Evolutionary conservation across 768 basidiomycete species (phyloP).

Genomic region (Porphyrellus cyaneotinctus): DNA sequence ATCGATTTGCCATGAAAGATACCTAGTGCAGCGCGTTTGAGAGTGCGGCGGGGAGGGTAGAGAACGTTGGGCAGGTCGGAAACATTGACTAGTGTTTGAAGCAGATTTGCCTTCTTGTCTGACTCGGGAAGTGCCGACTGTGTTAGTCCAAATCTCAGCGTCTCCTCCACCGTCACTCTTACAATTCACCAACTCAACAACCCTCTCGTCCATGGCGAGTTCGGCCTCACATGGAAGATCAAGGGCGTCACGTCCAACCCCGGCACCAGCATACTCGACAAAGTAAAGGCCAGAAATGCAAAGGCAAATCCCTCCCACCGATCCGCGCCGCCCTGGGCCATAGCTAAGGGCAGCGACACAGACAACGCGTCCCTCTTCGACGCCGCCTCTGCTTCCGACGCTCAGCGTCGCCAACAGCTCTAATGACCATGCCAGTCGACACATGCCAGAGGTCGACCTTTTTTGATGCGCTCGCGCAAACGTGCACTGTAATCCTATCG

Average conservation of each 20-base stretch:
- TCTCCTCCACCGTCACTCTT: constrained; percentile 60
- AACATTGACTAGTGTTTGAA: constrained; percentile 15
- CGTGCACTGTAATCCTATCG: constrained; percentile 53
- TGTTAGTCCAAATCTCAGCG: too few relatives aligned
- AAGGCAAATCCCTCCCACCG: constrained; percentile 2
- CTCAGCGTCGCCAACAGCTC: constrained; percentile 27
- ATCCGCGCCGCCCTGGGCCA: not conserved
- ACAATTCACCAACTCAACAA: constrained; percentile 64
- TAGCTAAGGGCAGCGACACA: constrained; percentile 19
- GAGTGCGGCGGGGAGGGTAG: constrained; percentile 29
- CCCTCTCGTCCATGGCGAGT: too few relatives aligned
- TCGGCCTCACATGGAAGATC: too few relatives aligned
- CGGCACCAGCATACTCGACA: constrained; percentile 40
- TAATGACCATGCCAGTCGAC: too few relatives aligned
- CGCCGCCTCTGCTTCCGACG: constrained; percentile 22
- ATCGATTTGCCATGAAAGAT: constrained; percentile 81
- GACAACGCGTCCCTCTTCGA: constrained; percentile 26
- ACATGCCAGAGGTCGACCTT: constrained; percentile 34
- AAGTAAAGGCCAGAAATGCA: too few relatives aligned
- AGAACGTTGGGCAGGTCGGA: constrained; percentile 14
- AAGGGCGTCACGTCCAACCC: too few relatives aligned
- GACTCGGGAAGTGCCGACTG: too few relatives aligned
- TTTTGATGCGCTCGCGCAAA: constrained; percentile 45
- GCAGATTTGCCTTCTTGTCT: too few relatives aligned
- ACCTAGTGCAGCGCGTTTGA: constrained; percentile 74